phyloP scores from a whole-genome alignment of 768 basidiomycete species.

The Panus rudis region DNA sequence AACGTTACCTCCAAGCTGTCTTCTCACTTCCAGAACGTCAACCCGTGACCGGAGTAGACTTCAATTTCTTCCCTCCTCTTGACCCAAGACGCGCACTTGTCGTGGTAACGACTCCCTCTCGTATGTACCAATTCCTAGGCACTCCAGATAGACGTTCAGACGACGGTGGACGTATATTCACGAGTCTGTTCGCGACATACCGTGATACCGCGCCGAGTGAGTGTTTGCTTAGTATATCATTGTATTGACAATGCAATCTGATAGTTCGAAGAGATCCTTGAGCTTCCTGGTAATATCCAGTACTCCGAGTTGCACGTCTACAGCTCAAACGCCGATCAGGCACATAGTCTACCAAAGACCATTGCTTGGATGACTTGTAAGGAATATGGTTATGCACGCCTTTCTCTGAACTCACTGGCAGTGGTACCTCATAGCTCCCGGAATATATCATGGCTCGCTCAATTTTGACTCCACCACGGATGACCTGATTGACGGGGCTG shows the following conservation, averaged over 20 bases:
- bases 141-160: conserved; percentile 58
- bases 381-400: conserved; percentile 11
- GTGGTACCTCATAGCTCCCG: conserved; percentile 74
- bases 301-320: conserved; percentile 80
- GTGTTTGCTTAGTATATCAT: conserved; percentile 19
- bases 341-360: conserved; percentile 58
- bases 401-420: conserved; percentile 1
- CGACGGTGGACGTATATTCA: conserved; percentile 72
- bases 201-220: conserved; percentile 76
- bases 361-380: conserved; percentile 92
- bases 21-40: conserved; percentile 76
- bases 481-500: conserved; percentile 69
- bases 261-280: conserved; percentile 67
- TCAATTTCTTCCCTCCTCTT: conserved; percentile 63
- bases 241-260: conserved; percentile 9
- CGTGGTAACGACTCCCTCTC: conserved; percentile 75
- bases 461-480: conserved; percentile 65
- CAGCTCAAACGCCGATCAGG: conserved; percentile 63
- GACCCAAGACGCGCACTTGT: conserved; percentile 63
- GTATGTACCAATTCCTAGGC: conserved; percentile 89
- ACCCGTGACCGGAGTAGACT: conserved; percentile 79
- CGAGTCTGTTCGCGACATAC: conserved; percentile 65
- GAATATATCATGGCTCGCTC: conserved; percentile 80
- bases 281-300: conserved; percentile 73
- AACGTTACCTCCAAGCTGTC: conserved; percentile 67